Evolutionary conservation across 805 yeast genomes (phyloP).

Genomic region (Saccharomyces mikatae): DNA sequence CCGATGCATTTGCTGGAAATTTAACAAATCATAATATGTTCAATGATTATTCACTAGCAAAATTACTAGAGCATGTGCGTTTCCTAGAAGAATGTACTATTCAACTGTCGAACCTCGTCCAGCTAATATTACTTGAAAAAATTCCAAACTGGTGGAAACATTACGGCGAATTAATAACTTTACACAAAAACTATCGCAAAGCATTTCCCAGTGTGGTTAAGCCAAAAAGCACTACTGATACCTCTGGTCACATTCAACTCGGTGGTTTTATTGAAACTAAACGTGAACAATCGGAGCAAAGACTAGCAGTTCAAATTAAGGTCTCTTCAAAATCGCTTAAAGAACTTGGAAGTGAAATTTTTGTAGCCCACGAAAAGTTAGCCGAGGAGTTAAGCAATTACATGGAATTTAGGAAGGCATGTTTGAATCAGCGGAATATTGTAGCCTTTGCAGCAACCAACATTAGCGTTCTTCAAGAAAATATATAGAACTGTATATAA

Average conservation of each 20-base stretch:
- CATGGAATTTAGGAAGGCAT: conserved; percentile 41
- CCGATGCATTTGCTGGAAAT: not conserved
- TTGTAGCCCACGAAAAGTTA: conserved; percentile 47
- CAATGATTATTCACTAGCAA: not conserved
- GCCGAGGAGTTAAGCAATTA: conserved; percentile 59
- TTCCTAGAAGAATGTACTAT: conserved; percentile 16
- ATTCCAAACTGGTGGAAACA: conserved; percentile 40
- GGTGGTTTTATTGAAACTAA: conserved; percentile 44
- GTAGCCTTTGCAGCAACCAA: conserved; percentile 8
- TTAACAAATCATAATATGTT: not conserved
- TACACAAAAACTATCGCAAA: conserved; percentile 29
- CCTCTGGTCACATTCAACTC: conserved; percentile 17
- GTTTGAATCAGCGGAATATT: conserved; percentile 21
- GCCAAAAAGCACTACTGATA: conserved; percentile 6
- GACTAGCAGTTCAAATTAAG: conserved; percentile 33
- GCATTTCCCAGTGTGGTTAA: conserved; percentile 15
- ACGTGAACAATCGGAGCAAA: conserved; percentile 39
- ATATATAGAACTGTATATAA: not conserved
- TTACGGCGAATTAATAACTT: conserved; percentile 34
- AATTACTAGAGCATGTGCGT: conserved; percentile 1
- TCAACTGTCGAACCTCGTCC: conserved; percentile 26
- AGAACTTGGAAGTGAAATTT: conserved; percentile 40
- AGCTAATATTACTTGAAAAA: conserved; percentile 28
- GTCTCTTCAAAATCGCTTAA: conserved; percentile 37
- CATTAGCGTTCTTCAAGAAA: conserved; percentile 10